Base-by-base conservation (phyloP, 805 yeast genomes). In the Pachysolen tannophilus region DNA sequence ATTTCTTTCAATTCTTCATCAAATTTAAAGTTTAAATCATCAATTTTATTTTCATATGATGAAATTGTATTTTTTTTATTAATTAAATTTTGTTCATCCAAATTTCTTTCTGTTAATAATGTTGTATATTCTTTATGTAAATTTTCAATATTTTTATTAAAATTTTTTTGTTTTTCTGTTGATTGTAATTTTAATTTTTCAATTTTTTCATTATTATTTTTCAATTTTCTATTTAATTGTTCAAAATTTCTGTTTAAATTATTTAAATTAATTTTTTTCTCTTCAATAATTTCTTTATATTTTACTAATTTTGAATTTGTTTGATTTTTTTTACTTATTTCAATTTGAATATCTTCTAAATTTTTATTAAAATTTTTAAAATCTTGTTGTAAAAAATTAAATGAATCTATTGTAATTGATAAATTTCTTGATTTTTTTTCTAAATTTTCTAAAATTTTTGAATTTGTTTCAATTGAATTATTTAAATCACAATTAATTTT, bases 371-470 rank as follows among this genome's bases (percentile, higher is more conserved):
- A 57, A 26, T 60, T 61, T 31, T 53, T 57, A 23, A 72, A 44
- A 25, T 71, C 75, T 36, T 63, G 65, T 6, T 73, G 64, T 18
- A 78, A 57, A 8, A 70, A 59, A 39, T 63, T 63, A 38, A 83
- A 68, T 0, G 86, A 68, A 33, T 77, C 82, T 8, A 72, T 61
- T 0, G 88, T 67, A 1, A 65, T 57, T 2, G 69, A 56, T 14
- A 78, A 52, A 44, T 75, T 74, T 33, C 74, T 59, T 31, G 72
- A 63, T 42, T 70, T 63, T 10, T 41, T 34, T 43, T 78, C 82
- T 20, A 72, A 48, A 2, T 59, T 57, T 19, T 53, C 50, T 25
- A 74, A 47, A 4, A 50, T 50, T 6, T 51, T 48, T 32, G 63
- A 59, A 40, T 67, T 74, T 4, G 48, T 47, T 8, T 58, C 55